Percentiles rank a stretch among this genome's conserved stretches.
These are phyloP conservation scores for Gymnopus androsaceus DNA, from an alignment of 1,284 basidiomycete species.

Conservation along the genomic window DNA sequence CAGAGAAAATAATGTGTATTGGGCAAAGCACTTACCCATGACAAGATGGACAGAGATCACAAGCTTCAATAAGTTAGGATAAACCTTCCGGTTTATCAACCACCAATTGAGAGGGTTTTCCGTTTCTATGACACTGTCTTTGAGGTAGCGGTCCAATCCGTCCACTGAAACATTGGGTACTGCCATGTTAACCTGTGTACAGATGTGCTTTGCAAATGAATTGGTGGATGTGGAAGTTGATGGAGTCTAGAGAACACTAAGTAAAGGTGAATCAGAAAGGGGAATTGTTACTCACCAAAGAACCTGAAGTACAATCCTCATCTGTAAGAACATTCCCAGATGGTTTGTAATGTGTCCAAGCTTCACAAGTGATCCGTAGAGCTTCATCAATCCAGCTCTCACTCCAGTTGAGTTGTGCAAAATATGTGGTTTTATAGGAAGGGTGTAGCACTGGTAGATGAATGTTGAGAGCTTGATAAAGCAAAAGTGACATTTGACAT, in stretches of 20 bases:
- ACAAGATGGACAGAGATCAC: neutral
- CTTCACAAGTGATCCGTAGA: neutral
- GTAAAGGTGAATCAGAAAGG: too few species aligned
- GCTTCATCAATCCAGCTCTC: conserved; percentile 16
- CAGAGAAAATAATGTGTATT: neutral
- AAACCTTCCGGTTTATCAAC: neutral
- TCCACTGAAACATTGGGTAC: neutral
- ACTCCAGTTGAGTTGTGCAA: conserved; percentile 6
- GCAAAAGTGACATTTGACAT: conserved; percentile 7
- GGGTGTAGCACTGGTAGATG: conserved; percentile 22
- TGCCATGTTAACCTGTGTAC: neutral
- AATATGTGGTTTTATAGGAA: conserved; percentile 13
- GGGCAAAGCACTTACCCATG: neutral
- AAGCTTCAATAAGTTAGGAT: neutral
- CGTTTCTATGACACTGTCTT: neutral
- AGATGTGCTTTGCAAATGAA: neutral
- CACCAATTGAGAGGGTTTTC: too few species aligned
- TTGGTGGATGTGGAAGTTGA: too few species aligned
- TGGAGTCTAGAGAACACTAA: too few species aligned
- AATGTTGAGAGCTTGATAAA: conserved; percentile 13
- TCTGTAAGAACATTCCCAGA: too few species aligned
- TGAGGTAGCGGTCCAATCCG: neutral
- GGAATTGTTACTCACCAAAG: too few species aligned
- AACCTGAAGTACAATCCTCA: too few species aligned
- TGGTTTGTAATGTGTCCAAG: neutral